Conservation (phyloP, 2,329 filamentous ascomycete genomes). For the Gyromitra esculenta region DNA sequence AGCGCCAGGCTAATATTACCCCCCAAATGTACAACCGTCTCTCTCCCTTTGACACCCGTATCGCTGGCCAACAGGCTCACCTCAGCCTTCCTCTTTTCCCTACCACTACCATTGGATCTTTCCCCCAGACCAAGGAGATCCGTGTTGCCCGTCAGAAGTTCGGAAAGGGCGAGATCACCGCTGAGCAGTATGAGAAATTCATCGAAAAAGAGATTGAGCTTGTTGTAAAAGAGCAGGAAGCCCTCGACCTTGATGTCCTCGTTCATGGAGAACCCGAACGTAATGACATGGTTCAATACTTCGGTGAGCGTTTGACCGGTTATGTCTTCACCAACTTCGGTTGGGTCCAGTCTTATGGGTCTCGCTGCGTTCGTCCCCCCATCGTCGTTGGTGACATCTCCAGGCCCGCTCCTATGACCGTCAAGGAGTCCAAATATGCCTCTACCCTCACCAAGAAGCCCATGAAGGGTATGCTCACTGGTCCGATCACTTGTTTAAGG, state of each 20-base stretch:
- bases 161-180: conserved; percentile 96
- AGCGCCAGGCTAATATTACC: conserved; percentile 88
- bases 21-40: conserved; percentile 89
- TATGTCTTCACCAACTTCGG: conserved; percentile 99
- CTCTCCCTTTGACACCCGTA: conserved; percentile 85
- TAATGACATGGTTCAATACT: conserved; percentile 99
- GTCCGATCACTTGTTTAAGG: conserved; percentile 96
- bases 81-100: conserved; percentile 97
- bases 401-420: conserved; percentile 95
- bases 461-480: conserved; percentile 99
- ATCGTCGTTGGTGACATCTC: conserved; percentile 99
- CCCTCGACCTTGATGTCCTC: conserved; percentile 95
- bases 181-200: conserved; percentile 95
- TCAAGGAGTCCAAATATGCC: conserved; percentile 99
- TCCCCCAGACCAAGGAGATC: conserved; percentile 99
- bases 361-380: conserved; percentile 95
- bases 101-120: conserved; percentile 98
- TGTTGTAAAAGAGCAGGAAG: conserved; percentile 95
- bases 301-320: conserved; percentile 94
- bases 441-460: conserved; percentile 96
- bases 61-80: conserved; percentile 86
- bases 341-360: conserved; percentile 99
- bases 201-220: conserved; percentile 98
- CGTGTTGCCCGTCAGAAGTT: conserved; percentile 96
- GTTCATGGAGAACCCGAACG: conserved; percentile 99